phyloP scores from a whole-genome alignment of 2,329 filamentous ascomycete genomes.

The Colletotrichum horii region DNA sequence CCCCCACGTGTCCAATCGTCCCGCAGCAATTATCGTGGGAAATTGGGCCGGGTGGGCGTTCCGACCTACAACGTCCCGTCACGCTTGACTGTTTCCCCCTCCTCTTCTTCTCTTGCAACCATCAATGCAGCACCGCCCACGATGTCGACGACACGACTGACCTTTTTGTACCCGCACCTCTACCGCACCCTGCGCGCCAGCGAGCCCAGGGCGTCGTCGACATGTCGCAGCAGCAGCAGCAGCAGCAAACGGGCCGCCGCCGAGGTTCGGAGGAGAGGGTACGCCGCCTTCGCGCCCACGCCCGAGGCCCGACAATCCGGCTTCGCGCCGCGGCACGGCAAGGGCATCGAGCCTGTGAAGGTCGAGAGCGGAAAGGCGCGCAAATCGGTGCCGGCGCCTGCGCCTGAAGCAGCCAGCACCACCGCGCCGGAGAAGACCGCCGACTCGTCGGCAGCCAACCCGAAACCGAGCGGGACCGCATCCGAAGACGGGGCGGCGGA shows the following conservation, averaged over 20 bases:
- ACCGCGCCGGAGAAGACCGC: not conserved
- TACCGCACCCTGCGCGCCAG: constrained; percentile 47
- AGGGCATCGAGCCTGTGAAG: constrained; percentile 61
- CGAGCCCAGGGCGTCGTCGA: constrained; percentile 28
- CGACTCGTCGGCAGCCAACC: not conserved
- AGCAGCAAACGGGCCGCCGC: constrained; percentile 14
- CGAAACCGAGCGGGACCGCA: not conserved
- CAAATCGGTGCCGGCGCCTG: constrained; percentile 25
- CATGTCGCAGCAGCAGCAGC: constrained; percentile 32
- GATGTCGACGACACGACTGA: constrained; percentile 68
- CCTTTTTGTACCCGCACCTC: constrained; percentile 73
- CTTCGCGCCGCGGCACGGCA: constrained; percentile 63
- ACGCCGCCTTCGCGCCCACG: constrained; percentile 38
- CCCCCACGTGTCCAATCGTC: not conserved
- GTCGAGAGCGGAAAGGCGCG: constrained; percentile 26
- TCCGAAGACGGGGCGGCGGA: constrained; percentile 1
- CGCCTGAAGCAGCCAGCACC: not conserved
- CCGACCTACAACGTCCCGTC: not conserved
- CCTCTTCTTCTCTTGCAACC: not conserved
- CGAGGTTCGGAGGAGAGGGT: constrained; percentile 28
- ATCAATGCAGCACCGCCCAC: not conserved
- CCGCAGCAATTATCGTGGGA: constrained; percentile 6
- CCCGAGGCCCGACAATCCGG: constrained; percentile 41
- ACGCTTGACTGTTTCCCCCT: not conserved
- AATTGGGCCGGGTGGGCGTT: not conserved